Conservation (phyloP, 148 eudicot genomes). For the Chenopodium formosanum region DNA sequence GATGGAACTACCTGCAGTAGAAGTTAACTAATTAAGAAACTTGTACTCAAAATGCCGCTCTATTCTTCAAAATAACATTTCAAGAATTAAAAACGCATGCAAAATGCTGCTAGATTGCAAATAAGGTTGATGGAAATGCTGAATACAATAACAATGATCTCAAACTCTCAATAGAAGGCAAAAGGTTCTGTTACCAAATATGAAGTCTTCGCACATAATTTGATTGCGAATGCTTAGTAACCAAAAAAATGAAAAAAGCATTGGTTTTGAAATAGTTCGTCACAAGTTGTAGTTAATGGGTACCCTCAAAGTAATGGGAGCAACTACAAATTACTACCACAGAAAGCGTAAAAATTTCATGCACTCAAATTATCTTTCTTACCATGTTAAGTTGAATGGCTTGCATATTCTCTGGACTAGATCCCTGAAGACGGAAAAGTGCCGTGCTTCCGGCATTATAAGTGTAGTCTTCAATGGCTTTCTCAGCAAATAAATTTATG, state of each 20-base stretch:
- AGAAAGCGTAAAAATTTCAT: neutral
- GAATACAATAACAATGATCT: neutral
- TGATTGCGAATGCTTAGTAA: neutral
- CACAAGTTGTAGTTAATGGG: neutral
- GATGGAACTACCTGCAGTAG: neutral
- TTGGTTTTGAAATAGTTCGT: neutral
- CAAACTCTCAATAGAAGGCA: neutral
- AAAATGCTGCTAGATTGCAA: neutral
- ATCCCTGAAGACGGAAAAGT: slow-evolving; percentile 53
- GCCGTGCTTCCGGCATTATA: slow-evolving; percentile 17
- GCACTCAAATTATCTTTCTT: neutral
- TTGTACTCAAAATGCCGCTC: neutral
- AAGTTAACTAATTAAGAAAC: neutral
- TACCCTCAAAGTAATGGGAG: neutral
- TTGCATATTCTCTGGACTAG: slow-evolving; percentile 40
- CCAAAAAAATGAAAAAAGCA: neutral
- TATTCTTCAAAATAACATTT: too few species aligned
- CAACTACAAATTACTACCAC: neutral
- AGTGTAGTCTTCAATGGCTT: neutral
- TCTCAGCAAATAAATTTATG: neutral
- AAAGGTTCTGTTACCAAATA: neutral
- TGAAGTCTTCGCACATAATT: too few species aligned
- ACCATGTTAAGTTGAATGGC: slow-evolving; percentile 49
- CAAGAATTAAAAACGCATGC: neutral
- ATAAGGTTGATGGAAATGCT: neutral